A percentile compares a stretch with the other conserved stretches of the same genome.
phyloP scores from a whole-genome alignment of 2,329 filamentous ascomycete genomes.

The Neonectria hederae region DNA sequence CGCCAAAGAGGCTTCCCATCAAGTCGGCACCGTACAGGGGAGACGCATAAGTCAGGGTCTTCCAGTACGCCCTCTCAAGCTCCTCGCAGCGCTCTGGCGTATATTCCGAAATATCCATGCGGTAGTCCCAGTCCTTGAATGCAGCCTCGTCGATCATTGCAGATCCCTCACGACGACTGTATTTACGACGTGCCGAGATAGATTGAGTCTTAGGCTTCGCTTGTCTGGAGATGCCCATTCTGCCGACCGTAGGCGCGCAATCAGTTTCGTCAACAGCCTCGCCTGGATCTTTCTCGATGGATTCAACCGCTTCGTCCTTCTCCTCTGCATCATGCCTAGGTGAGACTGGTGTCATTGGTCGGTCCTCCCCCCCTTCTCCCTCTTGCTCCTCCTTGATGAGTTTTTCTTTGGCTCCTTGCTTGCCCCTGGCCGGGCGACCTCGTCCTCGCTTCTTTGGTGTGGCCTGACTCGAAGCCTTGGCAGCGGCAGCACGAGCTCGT shows the following conservation, averaged over 20 bases:
- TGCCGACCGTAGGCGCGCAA: conserved; percentile 46
- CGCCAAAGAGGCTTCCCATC: conserved; percentile 93
- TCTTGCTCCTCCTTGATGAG: conserved; percentile 50
- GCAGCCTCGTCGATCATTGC: conserved; percentile 88
- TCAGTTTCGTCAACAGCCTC: conserved; percentile 59
- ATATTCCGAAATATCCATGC: conserved; percentile 86
- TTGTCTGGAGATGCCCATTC: conserved; percentile 61
- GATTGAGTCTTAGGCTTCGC: conserved; percentile 74
- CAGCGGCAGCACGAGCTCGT: conserved; percentile 50
- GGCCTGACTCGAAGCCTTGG: conserved; percentile 45
- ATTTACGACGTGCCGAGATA: conserved; percentile 86
- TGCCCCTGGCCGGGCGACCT: conserved; percentile 51
- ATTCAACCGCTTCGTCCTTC: conserved; percentile 53
- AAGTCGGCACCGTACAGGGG: conserved; percentile 97
- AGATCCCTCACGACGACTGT: conserved; percentile 80
- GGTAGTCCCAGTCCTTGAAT: conserved; percentile 92
- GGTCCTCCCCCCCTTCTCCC: conserved; percentile 57
- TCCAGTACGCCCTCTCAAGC: conserved; percentile 95
- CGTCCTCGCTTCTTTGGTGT: conserved; percentile 53
- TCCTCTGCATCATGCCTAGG: conserved; percentile 54
- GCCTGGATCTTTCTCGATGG: conserved; percentile 59
- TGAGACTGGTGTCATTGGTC: conserved; percentile 68
- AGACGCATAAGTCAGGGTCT: conserved; percentile 92
- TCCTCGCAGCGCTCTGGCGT: conserved; percentile 93
- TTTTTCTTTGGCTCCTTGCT: conserved; percentile 47